phyloP scores from a whole-genome alignment of 2,329 filamentous ascomycete species.

The Trichoderma sp. region DNA sequence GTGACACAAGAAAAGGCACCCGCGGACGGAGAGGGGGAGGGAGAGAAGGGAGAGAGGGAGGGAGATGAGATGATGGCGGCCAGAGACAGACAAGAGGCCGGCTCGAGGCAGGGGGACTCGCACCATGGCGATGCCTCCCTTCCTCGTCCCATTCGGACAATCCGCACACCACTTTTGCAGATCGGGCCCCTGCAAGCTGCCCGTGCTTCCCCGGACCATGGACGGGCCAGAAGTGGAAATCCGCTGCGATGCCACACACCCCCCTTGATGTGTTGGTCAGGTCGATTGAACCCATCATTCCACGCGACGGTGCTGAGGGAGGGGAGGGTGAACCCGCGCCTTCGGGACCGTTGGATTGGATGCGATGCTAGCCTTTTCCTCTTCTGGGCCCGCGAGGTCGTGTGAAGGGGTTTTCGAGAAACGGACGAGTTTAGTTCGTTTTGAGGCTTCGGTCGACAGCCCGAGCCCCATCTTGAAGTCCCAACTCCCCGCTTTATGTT shows the following conservation, averaged over 20 bases:
- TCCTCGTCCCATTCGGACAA: background rate
- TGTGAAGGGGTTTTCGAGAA: background rate
- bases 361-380: background rate
- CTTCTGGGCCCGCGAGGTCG: background rate
- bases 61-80: too few relatives aligned
- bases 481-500: conserved; percentile 18
- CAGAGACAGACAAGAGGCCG: background rate
- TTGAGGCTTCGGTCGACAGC: conserved; percentile 14
- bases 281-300: background rate
- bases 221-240: conserved; percentile 14
- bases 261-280: background rate
- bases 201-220: conserved; percentile 17
- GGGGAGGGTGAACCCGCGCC: conserved; percentile 4
- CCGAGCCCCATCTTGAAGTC: background rate
- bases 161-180: conserved; percentile 1
- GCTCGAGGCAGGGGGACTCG: background rate
- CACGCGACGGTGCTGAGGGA: background rate
- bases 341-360: conserved; percentile 15
- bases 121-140: background rate
- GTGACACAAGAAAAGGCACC: background rate
- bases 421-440: conserved; percentile 9
- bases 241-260: conserved; percentile 7
- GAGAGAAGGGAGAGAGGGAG: background rate
- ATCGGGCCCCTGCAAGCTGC: background rate
- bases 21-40: too few relatives aligned